Evolutionary conservation across 768 basidiomycete species (phyloP).

Genomic region (Leucosporidium yakuticum): DNA sequence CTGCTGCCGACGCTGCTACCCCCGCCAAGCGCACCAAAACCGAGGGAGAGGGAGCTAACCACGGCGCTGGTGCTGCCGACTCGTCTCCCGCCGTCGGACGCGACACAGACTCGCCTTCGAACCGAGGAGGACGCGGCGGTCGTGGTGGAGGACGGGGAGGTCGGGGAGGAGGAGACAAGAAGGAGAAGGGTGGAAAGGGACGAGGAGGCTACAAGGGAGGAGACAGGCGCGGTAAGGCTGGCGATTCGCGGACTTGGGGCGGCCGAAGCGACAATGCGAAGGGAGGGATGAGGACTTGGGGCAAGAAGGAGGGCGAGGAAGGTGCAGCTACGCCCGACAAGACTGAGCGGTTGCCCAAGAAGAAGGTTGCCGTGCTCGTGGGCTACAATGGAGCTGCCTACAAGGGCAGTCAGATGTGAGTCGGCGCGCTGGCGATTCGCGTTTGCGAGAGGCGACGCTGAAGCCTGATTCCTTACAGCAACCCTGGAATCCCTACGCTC

Average conservation of each 20-base stretch:
- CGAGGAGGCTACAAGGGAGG: not conserved
- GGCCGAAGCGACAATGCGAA: conserved; percentile 17
- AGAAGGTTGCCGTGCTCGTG: conserved; percentile 72
- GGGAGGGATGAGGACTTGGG: conserved; percentile 22
- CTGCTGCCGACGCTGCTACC: conserved; percentile 3
- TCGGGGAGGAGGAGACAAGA: not conserved
- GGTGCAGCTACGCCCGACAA: conserved; percentile 21
- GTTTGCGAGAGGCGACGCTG: not conserved
- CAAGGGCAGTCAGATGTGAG: conserved; percentile 94
- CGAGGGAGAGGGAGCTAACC: not conserved
- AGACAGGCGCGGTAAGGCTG: not conserved
- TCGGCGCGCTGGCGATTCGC: conserved; percentile 22
- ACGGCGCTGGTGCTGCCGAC: not conserved
- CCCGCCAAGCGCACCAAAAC: conserved; percentile 20
- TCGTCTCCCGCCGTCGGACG: conserved; percentile 17
- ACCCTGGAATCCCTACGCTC: conserved; percentile 70
- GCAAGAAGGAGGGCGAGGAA: conserved; percentile 3
- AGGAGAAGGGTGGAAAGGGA: conserved; percentile 2
- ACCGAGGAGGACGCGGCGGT: conserved; percentile 6
- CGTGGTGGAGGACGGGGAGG: conserved; percentile 8
- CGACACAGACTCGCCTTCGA: conserved; percentile 28
- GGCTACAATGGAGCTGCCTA: conserved; percentile 90
- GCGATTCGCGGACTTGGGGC: conserved; percentile 7
- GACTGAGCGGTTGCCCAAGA: conserved; percentile 56
- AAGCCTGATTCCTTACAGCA: conserved; percentile 48